phyloP scores from a whole-genome alignment of 345 rosid genomes.

The Eutrema heterophyllum region DNA sequence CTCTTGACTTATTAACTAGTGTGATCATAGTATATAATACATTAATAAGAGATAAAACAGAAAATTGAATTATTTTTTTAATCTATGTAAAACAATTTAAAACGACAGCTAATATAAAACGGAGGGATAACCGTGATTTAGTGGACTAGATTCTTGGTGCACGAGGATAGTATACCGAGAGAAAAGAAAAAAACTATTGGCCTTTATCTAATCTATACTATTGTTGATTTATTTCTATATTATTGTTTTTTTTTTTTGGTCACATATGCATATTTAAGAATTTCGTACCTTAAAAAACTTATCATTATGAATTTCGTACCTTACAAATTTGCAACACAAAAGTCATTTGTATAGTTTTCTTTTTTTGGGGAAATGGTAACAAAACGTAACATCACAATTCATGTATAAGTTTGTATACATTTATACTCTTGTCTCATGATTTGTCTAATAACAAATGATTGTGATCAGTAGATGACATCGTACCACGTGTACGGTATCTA shows the following conservation, averaged over 20 bases:
- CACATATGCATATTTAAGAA: background rate
- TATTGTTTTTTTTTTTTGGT: background rate
- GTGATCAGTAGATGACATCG: background rate
- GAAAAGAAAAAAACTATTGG: background rate
- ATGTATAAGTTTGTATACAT: background rate
- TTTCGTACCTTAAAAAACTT: background rate
- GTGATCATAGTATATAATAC: too few relatives aligned
- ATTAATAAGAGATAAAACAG: too few relatives aligned
- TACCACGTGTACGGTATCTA: conserved; percentile 22
- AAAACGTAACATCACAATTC: background rate
- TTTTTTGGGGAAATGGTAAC: background rate
- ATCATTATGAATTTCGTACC: background rate
- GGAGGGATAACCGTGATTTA: too few relatives aligned
- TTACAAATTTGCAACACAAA: background rate
- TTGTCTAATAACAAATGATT: background rate
- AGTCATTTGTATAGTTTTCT: background rate
- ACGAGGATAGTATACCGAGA: background rate
- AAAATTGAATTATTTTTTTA: too few relatives aligned
- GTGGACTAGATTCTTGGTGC: conserved; percentile 25
- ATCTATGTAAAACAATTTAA: too few relatives aligned
- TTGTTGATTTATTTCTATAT: background rate
- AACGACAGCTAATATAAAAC: too few relatives aligned
- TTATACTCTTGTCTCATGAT: background rate
- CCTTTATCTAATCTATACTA: background rate
- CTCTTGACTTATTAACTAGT: too few relatives aligned